phyloP scores from a whole-genome alignment of 164 flowering plant species.

The Sedum album region DNA sequence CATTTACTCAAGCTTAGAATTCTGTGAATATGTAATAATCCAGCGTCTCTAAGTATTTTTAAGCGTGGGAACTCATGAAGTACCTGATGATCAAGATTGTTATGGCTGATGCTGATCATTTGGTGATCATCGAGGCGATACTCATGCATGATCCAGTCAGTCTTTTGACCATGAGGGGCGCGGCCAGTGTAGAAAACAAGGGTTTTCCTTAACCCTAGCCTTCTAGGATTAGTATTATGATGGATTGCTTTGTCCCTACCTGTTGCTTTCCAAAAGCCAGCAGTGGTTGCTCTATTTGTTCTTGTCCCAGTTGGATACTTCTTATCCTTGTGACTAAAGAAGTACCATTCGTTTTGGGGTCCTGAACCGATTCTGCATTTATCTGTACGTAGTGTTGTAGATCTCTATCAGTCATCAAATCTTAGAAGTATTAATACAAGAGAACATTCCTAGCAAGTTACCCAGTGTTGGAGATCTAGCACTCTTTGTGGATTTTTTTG shows the following conservation, averaged over 20 bases:
- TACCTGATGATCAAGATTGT: constrained; percentile 4
- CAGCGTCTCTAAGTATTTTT: too few species aligned
- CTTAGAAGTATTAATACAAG: too few species aligned
- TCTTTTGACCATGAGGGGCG: constrained; percentile 45
- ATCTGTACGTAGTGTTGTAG: constrained; percentile 4
- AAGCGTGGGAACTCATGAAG: too few species aligned
- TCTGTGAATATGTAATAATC: too few species aligned
- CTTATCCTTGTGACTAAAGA: constrained; percentile 72
- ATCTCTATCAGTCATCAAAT: not conserved
- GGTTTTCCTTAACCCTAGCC: constrained; percentile 39
- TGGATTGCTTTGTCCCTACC: constrained; percentile 13
- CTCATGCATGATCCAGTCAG: constrained; percentile 50
- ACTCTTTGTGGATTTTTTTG: too few species aligned
- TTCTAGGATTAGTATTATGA: constrained; percentile 10
- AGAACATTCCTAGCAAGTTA: too few species aligned
- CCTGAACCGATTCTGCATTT: constrained; percentile 14
- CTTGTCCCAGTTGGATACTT: constrained; percentile 88
- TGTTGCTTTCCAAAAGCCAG: constrained; percentile 16
- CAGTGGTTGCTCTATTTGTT: constrained; percentile 41
- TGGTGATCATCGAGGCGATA: constrained; percentile 23
- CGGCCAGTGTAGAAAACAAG: constrained; percentile 43
- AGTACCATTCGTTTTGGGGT: constrained; percentile 83
- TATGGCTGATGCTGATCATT: not conserved
- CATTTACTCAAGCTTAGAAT: too few species aligned
- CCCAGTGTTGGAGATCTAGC: not conserved